Evolutionary conservation across 176 grass and related monocot species (phyloP), one percentile per base, ranked within the genome.

Genomic region (Leersia perrieri): DNA sequence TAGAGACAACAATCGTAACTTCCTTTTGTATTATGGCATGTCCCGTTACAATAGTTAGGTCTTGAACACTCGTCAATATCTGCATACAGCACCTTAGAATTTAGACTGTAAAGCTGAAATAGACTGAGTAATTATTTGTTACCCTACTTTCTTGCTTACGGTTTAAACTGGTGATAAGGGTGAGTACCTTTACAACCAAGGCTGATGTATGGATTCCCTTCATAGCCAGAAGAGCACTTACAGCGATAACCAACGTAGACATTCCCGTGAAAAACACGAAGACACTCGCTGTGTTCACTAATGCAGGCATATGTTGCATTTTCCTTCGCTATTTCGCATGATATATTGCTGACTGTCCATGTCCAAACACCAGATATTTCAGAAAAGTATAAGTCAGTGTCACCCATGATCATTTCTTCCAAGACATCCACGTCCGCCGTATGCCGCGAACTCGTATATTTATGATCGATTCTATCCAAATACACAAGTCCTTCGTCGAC

Each of bases 151-250:
- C n/a, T n/a, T n/a, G n/a, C n/a, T n/a, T n/a, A n/a, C n/a, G n/a
- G n/a, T n/a, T 60, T 4, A 63, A 63, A 63, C 53, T 57, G 45
- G 16, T 2, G 11, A 16, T 12, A 16, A 66, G 55, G 36, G 15
- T 4, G 53, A 28, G 53, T 44, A 39, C 12, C 16, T 60, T 1
- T 74, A 85, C 88, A 44, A 44, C 82, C 18, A 78, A 82, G 20
- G 79, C 83, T 28, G 57, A 69, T 39, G 33, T 90, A 90, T n/a
- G 88, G 78, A 27, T 86, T 90, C 41, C 88, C 88, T 11, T 67
- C 0, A 10, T 78, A 90, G 11, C 83, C 83, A 3, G 8, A 3
- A 11, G 10, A 73, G 75, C 87, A 89, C 25, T 66, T 74, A 75
- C 87, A 89, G 14, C 39, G 58, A 61, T 89, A 89, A 7, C 87